Base-by-base conservation (phyloP, 2,329 filamentous ascomycete species). In the Penicillium sp. region DNA sequence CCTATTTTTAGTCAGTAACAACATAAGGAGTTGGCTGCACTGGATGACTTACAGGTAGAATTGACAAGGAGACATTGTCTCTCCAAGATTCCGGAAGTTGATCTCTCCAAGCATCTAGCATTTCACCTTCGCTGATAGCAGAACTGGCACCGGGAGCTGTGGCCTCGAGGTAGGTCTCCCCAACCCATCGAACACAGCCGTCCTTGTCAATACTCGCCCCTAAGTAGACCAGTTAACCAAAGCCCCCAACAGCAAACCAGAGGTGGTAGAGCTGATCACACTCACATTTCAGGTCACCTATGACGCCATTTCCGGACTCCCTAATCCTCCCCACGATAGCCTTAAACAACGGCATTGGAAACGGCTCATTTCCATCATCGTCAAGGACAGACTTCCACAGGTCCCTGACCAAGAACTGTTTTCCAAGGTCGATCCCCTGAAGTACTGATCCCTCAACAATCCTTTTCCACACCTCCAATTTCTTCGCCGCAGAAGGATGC, bases 401-500 rank as follows among this genome's bases (percentile, higher is more conserved):
- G 67, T 80, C 78, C 7, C 55, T 59, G 23, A 76, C 73, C n/a
- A 80, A 69, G 54, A 80, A 80, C 61, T 80, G 78, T 49, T 73
- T 75, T 60, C 71, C 75, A 55, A 80, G 56, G 64, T 79, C 70
- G 58, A 80, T 78, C 0, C 72, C 75, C 56, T 79, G 76, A 53
- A 80, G 64, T 55, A 78, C 68, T 7, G 76, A 70, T 1, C 77
- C 76, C 58, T 80, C 76, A 6, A 78, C 51, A 30, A 78, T 62
- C 35, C 73, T 71, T 65, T 76, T 79, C 85, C 85, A 88, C 21
- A 83, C 78, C 61, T 79, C 74, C 17, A 82, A 67, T 48, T 82
- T 79, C 41, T 78, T 78, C 21, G 71, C 74, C n/a, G 80, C 78
- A 53, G 83, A 83, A 2, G 85, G 85, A 15, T 79, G 74, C 70